A percentile compares a stretch with the other conserved stretches of the same genome.
Evolutionary conservation across 495 filamentous ascomycete species (phyloP).

Genomic region (Corynascus novoguineensis): DNA sequence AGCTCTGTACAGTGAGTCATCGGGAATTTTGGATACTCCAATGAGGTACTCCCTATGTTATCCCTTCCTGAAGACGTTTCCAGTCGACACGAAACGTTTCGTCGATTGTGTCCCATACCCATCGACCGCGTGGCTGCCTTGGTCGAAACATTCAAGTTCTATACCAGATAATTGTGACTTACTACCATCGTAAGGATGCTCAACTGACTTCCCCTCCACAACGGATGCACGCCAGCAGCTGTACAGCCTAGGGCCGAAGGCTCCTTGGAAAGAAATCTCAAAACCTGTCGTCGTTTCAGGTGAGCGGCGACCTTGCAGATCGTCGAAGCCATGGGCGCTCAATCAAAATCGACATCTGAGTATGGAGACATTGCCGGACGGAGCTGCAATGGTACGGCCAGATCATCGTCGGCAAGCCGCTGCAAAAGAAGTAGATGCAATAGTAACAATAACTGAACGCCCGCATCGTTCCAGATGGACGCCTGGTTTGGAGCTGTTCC

Average conservation of each 20-base stretch:
- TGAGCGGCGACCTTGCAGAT: not conserved
- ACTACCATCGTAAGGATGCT: not conserved
- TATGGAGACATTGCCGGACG: slow-evolving; percentile 2
- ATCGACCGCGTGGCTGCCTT: too few species aligned
- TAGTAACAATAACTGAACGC: too few species aligned
- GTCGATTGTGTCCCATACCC: too few species aligned
- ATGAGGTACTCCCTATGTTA: too few species aligned
- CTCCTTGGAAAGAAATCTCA: not conserved
- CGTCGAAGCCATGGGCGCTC: not conserved
- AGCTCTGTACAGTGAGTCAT: not conserved
- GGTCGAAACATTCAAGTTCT: too few species aligned
- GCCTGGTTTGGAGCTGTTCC: too few species aligned
- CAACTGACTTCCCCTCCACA: not conserved
- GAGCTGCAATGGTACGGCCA: slow-evolving; percentile 25
- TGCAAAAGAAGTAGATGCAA: slow-evolving; percentile 21
- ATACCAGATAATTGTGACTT: not conserved
- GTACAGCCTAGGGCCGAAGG: not conserved
- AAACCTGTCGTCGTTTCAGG: not conserved
- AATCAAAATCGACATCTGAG: slow-evolving; percentile 14
- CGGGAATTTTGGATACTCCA: too few species aligned
- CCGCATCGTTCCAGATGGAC: too few species aligned
- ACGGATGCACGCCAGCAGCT: not conserved
- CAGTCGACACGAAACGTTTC: too few species aligned
- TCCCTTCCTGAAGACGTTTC: too few species aligned
- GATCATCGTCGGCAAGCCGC: slow-evolving; percentile 25